A percentile compares a stretch with the other conserved stretches of the same genome.
Conservation (phyloP, 768 basidiomycete genomes). For the Leccinum subgranulosum region DNA sequence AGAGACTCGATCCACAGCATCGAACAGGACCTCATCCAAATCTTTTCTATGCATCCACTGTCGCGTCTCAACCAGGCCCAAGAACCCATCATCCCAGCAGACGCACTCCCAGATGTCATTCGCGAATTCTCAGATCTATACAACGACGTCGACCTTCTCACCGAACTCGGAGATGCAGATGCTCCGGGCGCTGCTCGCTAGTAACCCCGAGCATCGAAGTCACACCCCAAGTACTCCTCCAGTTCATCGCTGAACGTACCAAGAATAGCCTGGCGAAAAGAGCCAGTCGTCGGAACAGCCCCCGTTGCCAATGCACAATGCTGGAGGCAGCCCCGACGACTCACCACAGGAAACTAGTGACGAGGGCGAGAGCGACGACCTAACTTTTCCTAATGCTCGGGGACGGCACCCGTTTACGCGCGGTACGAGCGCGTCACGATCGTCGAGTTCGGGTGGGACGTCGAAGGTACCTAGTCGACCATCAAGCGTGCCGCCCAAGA, state of each 20-base stretch:
- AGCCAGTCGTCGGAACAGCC: slow-evolving; percentile 12
- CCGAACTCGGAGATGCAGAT: slow-evolving; percentile 57
- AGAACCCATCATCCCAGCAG: slow-evolving; percentile 65
- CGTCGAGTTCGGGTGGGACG: slow-evolving; percentile 54
- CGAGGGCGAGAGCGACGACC: slow-evolving; percentile 34
- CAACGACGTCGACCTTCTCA: slow-evolving; percentile 61
- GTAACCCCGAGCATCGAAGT: slow-evolving; percentile 64
- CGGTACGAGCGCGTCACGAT: slow-evolving; percentile 41
- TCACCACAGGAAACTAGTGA: slow-evolving; percentile 34
- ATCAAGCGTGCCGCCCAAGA: slow-evolving; percentile 56
- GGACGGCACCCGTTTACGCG: slow-evolving; percentile 34
- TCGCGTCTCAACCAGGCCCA: slow-evolving; percentile 55
- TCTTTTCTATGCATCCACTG: slow-evolving; percentile 65
- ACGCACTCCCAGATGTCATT: slow-evolving; percentile 69
- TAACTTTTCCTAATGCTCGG: slow-evolving; percentile 35
- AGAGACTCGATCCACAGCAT: slow-evolving; percentile 71
- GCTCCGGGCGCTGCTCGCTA: slow-evolving; percentile 55
- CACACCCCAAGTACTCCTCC: slow-evolving; percentile 62
- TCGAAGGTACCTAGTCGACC: slow-evolving; percentile 46
- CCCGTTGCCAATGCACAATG: slow-evolving; percentile 5
- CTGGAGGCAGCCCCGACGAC: slow-evolving; percentile 30
- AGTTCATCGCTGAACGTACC: slow-evolving; percentile 62
- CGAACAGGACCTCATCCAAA: slow-evolving; percentile 60
- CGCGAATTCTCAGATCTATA: slow-evolving; percentile 58
- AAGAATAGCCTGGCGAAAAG: slow-evolving; percentile 34